Percentiles rank a stretch among this genome's conserved stretches.
Conservation (phyloP, 2,329 filamentous ascomycete species). For the Penicillium sp. region DNA sequence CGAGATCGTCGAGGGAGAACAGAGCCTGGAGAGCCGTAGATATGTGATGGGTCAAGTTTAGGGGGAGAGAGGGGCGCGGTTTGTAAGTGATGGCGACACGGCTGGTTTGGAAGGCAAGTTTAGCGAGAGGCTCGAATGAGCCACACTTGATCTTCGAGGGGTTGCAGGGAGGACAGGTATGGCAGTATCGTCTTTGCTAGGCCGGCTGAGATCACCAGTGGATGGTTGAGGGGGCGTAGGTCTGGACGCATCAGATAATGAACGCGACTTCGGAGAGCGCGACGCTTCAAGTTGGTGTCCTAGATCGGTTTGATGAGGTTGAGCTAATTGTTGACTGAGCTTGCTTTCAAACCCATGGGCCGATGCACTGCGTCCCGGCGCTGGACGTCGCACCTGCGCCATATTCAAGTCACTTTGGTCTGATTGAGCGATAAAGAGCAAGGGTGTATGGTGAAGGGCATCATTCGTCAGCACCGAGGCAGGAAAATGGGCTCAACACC, state of each 20-base stretch:
- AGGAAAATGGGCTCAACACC: neutral
- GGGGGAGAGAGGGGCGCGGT: constrained; percentile 74
- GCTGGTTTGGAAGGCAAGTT: constrained; percentile 61
- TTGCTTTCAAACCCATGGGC: constrained; percentile 34
- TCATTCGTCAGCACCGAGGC: neutral
- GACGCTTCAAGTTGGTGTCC: constrained; percentile 20
- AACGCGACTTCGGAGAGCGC: constrained; percentile 55
- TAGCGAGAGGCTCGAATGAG: constrained; percentile 64
- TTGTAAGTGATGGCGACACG: constrained; percentile 52
- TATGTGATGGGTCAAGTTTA: constrained; percentile 78
- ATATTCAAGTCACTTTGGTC: constrained; percentile 15
- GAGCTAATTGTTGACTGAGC: constrained; percentile 37
- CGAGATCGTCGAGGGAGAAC: constrained; percentile 85
- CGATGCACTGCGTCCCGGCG: constrained; percentile 21
- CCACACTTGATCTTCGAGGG: constrained; percentile 66
- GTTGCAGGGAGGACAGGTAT: constrained; percentile 61
- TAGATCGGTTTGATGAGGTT: constrained; percentile 21
- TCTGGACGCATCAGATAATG: constrained; percentile 64
- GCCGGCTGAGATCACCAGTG: constrained; percentile 50
- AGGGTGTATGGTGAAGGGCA: constrained; percentile 4
- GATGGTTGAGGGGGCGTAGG: constrained; percentile 59
- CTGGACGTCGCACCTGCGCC: constrained; percentile 21
- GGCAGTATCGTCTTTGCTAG: constrained; percentile 66
- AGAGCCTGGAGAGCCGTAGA: constrained; percentile 82
- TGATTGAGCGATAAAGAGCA: constrained; percentile 4